Evolutionary conservation across 495 filamentous ascomycete genomes (phyloP).

Genomic region (Zalerion maritima): DNA sequence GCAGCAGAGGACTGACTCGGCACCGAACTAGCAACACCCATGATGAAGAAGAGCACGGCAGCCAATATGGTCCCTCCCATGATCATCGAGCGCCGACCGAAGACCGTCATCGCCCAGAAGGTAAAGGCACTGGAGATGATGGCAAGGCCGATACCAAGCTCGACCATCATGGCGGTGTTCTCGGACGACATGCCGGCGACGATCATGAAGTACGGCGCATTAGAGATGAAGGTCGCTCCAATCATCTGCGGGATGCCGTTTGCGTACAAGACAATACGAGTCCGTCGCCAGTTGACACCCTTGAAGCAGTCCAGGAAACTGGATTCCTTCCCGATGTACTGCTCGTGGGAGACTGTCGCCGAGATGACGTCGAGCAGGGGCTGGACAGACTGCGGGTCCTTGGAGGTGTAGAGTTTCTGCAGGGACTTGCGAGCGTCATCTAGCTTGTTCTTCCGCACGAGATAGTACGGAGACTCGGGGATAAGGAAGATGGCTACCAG

Average conservation of each 20-base stretch:
- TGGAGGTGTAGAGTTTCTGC: too few species aligned
- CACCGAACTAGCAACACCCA: constrained; percentile 15
- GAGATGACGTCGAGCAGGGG: constrained; percentile 1
- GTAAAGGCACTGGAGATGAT: constrained; percentile 9
- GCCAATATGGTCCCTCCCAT: constrained; percentile 10
- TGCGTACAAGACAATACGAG: constrained; percentile 15
- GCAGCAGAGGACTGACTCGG: constrained; percentile 4
- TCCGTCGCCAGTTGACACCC: constrained; percentile 16
- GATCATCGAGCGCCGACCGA: constrained; percentile 11
- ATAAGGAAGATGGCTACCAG: constrained; percentile 17
- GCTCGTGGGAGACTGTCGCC: constrained; percentile 1
- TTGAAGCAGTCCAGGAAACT: constrained; percentile 15
- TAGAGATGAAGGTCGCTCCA: constrained; percentile 11
- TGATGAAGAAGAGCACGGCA: constrained; percentile 9
- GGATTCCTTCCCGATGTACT: not conserved
- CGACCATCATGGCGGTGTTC: constrained; percentile 11
- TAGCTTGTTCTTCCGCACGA: constrained; percentile 29
- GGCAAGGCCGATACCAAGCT: constrained; percentile 13
- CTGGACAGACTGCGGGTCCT: too few species aligned
- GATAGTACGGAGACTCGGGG: constrained; percentile 27
- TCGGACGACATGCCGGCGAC: constrained; percentile 10
- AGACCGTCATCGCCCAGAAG: constrained; percentile 10
- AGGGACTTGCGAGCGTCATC: constrained; percentile 20
- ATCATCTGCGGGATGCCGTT: constrained; percentile 12
- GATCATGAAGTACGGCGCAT: constrained; percentile 16